Conservation (phyloP, 1,284 basidiomycete genomes). For the Fistulinella cinereoalba region DNA sequence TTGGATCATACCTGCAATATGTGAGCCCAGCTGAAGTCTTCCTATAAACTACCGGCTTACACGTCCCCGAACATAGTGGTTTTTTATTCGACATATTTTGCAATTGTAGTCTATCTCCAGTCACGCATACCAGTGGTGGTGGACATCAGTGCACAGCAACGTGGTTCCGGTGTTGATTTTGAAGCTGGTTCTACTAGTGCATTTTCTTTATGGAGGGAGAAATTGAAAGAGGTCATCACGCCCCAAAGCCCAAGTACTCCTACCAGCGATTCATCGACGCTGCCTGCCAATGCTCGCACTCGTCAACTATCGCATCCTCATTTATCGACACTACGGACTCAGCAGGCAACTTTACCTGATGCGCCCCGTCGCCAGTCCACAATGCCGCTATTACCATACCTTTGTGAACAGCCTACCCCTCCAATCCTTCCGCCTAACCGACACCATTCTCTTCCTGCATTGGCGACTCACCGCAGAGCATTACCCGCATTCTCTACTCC, state of each 20-base stretch:
- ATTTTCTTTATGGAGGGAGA: constrained; percentile 6
- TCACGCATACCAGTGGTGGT: constrained; percentile 27
- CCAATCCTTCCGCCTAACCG: constrained; percentile 12
- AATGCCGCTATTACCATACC: constrained; percentile 8
- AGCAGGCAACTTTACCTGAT: not conserved
- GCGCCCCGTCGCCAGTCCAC: constrained; percentile 13
- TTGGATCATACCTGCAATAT: constrained; percentile 54
- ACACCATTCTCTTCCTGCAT: constrained; percentile 26
- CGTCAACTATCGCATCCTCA: constrained; percentile 6
- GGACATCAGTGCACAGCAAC: constrained; percentile 3
- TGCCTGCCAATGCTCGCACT: constrained; percentile 10
- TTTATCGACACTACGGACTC: not conserved
- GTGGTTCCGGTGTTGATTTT: constrained; percentile 9
- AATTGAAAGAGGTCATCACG: constrained; percentile 3
- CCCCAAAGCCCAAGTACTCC: not conserved
- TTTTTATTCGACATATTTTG: constrained; percentile 38
- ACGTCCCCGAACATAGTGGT: constrained; percentile 33
- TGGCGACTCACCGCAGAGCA: constrained; percentile 7
- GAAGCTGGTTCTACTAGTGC: constrained; percentile 17
- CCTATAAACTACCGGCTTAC: not conserved
- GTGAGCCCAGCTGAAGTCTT: constrained; percentile 40
- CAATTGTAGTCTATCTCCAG: constrained; percentile 33
- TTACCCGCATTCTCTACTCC: constrained; percentile 3
- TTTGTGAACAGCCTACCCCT: not conserved
- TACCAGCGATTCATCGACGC: not conserved